A percentile compares a stretch with the other conserved stretches of the same genome.
phyloP scores from a whole-genome alignment of 371 early-diverging fungal genomes.

The Nosema muscidifuracis region DNA sequence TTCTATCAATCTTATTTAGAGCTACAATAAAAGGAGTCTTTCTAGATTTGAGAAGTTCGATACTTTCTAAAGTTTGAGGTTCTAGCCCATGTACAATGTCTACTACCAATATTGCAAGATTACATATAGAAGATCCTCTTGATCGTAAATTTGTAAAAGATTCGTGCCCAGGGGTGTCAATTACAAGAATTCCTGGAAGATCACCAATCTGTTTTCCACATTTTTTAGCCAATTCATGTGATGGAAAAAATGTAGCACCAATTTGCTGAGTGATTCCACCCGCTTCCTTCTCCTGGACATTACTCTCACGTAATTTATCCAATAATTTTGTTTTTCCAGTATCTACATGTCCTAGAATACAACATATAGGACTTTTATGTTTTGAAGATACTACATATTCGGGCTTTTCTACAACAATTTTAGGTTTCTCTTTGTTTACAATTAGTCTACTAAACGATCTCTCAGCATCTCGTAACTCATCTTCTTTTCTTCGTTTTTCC shows the following conservation, averaged over 20 bases:
- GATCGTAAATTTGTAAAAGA: conserved; percentile 94
- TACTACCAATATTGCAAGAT: conserved; percentile 97
- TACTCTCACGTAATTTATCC: conserved; percentile 97
- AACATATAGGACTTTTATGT: conserved; percentile 93
- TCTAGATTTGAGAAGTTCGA: conserved; percentile 78
- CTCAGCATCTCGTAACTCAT: not conserved
- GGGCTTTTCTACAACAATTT: conserved; percentile 68
- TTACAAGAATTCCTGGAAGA: conserved; percentile 91
- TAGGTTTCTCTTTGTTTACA: not conserved
- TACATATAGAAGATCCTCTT: conserved; percentile 95
- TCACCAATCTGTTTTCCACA: conserved; percentile 66
- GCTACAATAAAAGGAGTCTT: conserved; percentile 99
- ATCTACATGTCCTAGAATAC: conserved; percentile 99
- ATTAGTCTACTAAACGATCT: not conserved
- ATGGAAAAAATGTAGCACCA: conserved; percentile 99
- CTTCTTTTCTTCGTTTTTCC: not conserved
- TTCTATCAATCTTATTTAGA: conserved; percentile 97
- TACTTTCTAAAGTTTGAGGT: conserved; percentile 94
- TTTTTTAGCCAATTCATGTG: conserved; percentile 72
- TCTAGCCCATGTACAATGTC: conserved; percentile 99
- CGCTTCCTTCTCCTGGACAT: conserved; percentile 98
- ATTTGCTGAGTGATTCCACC: conserved; percentile 99
- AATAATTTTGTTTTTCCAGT: conserved; percentile 97
- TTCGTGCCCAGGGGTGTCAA: conserved; percentile 99
- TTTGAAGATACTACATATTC: conserved; percentile 74